Conservation (phyloP, 345 rosid species). For the Carallia pectinifolia region DNA sequence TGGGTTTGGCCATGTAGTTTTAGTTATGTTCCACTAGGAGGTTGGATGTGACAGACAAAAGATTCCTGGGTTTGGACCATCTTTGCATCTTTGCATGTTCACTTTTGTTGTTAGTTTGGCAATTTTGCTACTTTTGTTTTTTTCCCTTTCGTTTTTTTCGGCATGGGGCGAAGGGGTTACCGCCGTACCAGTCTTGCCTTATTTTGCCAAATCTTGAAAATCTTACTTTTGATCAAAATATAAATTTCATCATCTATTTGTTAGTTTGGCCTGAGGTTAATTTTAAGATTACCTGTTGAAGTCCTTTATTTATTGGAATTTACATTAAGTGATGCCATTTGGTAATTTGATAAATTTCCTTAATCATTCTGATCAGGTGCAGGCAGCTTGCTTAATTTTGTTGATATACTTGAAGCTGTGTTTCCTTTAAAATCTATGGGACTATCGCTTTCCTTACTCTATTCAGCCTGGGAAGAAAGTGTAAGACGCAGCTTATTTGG, state of each 20-base stretch:
- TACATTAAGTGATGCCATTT: background rate
- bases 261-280: background rate
- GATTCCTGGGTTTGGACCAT: no score
- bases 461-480: slow-evolving; percentile 43
- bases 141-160: no score
- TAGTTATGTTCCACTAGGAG: no score
- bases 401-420: background rate
- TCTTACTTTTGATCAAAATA: background rate
- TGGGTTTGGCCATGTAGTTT: no score
- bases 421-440: slow-evolving; percentile 31
- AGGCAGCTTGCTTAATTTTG: no score
- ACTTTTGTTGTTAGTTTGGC: no score
- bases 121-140: no score
- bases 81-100: no score
- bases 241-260: slow-evolving; percentile 5
- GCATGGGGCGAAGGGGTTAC: background rate
- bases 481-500: slow-evolving; percentile 20
- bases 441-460: slow-evolving; percentile 37
- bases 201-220: background rate
- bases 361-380: slow-evolving; percentile 18
- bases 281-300: background rate
- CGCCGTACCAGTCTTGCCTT: background rate
- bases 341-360: background rate
- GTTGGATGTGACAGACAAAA: no score
- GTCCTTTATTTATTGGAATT: background rate